A percentile compares a stretch with the other conserved stretches of the same genome.
These are phyloP conservation scores for Exophiala bonariae DNA, from an alignment of 2,329 filamentous ascomycete genomes.

Conservation along the genomic window DNA sequence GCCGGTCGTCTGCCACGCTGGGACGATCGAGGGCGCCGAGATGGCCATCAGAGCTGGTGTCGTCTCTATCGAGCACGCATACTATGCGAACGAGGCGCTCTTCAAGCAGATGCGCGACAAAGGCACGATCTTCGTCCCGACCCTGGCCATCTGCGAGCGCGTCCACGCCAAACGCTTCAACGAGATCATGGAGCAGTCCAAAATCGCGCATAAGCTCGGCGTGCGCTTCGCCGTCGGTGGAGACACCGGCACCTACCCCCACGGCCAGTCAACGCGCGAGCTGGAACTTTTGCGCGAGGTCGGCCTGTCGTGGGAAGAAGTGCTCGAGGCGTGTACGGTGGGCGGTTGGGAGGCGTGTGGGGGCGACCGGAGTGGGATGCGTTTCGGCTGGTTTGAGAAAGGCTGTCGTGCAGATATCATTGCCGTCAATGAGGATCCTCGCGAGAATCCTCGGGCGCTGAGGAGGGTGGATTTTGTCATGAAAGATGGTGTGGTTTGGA, in stretches of 20 bases:
- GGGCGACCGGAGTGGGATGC: conserved; percentile 50
- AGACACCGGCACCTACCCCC: conserved; percentile 55
- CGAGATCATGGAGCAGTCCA: conserved; percentile 31
- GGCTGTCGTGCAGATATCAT: conserved; percentile 55
- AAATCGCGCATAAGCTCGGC: conserved; percentile 47
- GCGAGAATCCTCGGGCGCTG: conserved; percentile 42
- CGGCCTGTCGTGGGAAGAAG: conserved; percentile 52
- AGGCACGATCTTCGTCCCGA: conserved; percentile 54
- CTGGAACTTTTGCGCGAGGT: conserved; percentile 56
- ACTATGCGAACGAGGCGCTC: conserved; percentile 39
- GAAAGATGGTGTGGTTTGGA: conserved; percentile 58
- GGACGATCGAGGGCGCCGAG: conserved; percentile 43
- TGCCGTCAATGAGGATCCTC: conserved; percentile 48
- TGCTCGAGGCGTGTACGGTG: conserved; percentile 51
- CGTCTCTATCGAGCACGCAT: conserved; percentile 50
- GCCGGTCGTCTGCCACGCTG: conserved; percentile 48
- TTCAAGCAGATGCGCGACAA: conserved; percentile 47
- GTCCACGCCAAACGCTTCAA: conserved; percentile 25
- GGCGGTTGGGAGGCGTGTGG: conserved; percentile 59
- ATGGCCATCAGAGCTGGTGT: conserved; percentile 51
- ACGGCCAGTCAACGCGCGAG: conserved; percentile 55
- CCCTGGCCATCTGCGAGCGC: conserved; percentile 48
- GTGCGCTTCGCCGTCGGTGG: conserved; percentile 55
- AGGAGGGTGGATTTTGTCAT: conserved; percentile 56
- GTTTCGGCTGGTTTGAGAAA: conserved; percentile 54